Percentiles rank a stretch among this genome's conserved stretches.
Conservation (phyloP, 768 basidiomycete species). For the Trametes punicea region DNA sequence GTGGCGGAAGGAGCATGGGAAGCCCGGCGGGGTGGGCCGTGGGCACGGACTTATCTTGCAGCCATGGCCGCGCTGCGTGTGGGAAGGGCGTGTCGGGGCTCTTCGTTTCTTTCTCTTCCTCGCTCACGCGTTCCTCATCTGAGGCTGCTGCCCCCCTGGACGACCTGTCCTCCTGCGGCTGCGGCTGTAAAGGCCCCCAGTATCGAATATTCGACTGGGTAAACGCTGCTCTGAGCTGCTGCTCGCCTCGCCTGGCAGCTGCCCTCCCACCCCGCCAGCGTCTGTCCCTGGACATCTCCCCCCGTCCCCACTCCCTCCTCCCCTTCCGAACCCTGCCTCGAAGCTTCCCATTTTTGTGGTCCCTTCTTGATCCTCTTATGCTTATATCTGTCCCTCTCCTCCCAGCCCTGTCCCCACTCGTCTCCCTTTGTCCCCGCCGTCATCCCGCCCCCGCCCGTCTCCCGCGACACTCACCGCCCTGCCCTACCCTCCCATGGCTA, state of each 20-base stretch:
- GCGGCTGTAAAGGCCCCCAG: too few species aligned
- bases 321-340: neutral
- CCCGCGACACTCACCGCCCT: slow-evolving; percentile 7
- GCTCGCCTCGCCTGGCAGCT: neutral
- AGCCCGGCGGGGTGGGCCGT: neutral
- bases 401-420: slow-evolving; percentile 7
- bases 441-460: slow-evolving; percentile 13
- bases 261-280: neutral
- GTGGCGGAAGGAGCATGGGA: neutral
- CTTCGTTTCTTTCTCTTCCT: too few species aligned
- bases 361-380: slow-evolving; percentile 1
- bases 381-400: slow-evolving; percentile 20
- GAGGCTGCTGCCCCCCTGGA: too few species aligned
- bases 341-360: neutral
- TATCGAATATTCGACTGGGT: too few species aligned
- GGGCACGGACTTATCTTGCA: too few species aligned
- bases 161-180: too few species aligned
- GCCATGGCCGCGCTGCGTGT: too few species aligned
- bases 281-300: neutral
- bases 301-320: neutral
- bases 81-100: too few species aligned
- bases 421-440: slow-evolving; percentile 18
- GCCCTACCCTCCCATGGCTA: slow-evolving; percentile 24
- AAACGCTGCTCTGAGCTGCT: too few species aligned
- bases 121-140: too few species aligned